These are phyloP conservation scores for Ulota crispa DNA, from an alignment of 225 moss, liverwort and hornwort genomes.

Conservation along the genomic window DNA sequence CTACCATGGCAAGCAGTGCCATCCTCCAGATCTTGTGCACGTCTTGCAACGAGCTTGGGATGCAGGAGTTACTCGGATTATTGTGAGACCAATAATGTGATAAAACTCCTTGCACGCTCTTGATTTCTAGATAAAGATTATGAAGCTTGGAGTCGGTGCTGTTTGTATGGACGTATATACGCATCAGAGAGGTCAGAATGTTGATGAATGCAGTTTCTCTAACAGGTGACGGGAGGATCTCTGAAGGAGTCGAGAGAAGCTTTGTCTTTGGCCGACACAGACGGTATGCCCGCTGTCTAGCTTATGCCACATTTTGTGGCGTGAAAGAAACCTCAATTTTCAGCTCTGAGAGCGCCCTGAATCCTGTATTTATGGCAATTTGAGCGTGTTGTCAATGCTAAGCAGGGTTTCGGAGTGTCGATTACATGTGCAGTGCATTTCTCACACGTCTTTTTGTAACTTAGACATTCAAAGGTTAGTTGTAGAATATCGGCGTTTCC, in stretches of 20 bases:
- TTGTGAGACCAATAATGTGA: slow-evolving; percentile 55
- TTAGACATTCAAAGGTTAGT: neutral
- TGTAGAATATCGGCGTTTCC: neutral
- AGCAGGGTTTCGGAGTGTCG: neutral
- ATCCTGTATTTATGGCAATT: neutral
- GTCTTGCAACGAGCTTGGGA: slow-evolving; percentile 97
- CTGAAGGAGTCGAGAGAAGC: slow-evolving; percentile 89
- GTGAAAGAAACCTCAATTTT: neutral
- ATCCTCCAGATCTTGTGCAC: slow-evolving; percentile 66
- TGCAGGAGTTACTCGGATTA: slow-evolving; percentile 87
- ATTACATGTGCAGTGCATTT: neutral
- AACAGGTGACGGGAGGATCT: slow-evolving; percentile 90
- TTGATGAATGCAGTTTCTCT: slow-evolving; percentile 5
- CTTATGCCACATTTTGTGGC: neutral
- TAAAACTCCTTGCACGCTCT: neutral
- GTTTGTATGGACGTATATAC: neutral
- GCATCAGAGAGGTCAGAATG: neutral
- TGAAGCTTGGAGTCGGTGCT: neutral
- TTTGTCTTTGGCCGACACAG: slow-evolving; percentile 74
- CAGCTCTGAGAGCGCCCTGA: neutral
- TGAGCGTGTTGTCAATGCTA: slow-evolving; percentile 5
- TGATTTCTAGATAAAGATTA: neutral
- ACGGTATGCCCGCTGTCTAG: slow-evolving; percentile 49
- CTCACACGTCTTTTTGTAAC: neutral
- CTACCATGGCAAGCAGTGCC: slow-evolving; percentile 91